Evolutionary conservation across 2,329 filamentous ascomycete genomes (phyloP).

Genomic region (Chrysosporium queenslandicum): DNA sequence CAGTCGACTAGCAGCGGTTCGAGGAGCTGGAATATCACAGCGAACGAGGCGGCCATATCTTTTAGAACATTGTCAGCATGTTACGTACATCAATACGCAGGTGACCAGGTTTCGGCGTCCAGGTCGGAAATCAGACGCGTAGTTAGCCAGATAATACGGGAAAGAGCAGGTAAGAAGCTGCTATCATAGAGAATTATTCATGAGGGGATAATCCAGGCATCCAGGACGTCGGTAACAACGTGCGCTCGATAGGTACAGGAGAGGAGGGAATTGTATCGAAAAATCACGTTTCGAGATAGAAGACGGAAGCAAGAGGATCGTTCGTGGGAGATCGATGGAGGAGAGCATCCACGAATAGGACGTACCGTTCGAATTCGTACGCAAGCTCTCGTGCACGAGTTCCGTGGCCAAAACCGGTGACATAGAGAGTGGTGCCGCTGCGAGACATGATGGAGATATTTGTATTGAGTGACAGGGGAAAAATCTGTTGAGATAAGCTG

Average conservation of each 20-base stretch:
- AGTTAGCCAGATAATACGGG: background rate
- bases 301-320: constrained; percentile 17
- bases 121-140: background rate
- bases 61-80: constrained; percentile 33
- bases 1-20: constrained; percentile 89
- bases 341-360: constrained; percentile 38
- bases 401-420: constrained; percentile 97
- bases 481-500: background rate
- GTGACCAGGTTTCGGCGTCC: background rate
- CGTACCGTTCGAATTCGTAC: constrained; percentile 99
- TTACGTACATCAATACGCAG: background rate
- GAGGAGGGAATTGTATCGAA: constrained; percentile 14
- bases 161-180: constrained; percentile 6
- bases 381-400: constrained; percentile 97
- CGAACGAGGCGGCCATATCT: constrained; percentile 97
- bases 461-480: background rate
- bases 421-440: constrained; percentile 81
- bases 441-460: constrained; percentile 60
- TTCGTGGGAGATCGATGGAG: constrained; percentile 23
- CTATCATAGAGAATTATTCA: constrained; percentile 3
- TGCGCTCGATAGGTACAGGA: constrained; percentile 14
- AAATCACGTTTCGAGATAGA: constrained; percentile 16
- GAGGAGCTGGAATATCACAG: constrained; percentile 93
- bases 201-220: constrained; percentile 7
- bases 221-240: constrained; percentile 15